phyloP scores from a whole-genome alignment of 1,139 yeast genomes.

The Geotrichum bryndzae region DNA sequence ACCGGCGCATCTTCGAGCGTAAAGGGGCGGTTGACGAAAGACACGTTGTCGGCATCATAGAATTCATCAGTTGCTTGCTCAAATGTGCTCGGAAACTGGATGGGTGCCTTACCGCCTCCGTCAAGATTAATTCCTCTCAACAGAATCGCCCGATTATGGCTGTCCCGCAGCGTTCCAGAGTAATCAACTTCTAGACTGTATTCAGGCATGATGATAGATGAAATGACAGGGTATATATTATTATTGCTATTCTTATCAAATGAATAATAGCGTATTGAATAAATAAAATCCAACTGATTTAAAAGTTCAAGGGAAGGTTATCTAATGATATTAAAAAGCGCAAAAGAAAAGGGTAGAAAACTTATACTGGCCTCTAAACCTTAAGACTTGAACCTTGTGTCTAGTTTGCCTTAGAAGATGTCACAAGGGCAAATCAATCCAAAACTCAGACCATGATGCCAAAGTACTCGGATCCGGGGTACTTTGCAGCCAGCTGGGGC shows the following conservation, averaged over 20 bases:
- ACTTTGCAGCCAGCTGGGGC: conserved; percentile 53
- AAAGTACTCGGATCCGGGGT: conserved; percentile 63
- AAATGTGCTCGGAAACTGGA: conserved; percentile 43
- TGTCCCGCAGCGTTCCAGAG: conserved; percentile 56
- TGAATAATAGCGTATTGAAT: background rate
- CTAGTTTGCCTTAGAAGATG: background rate
- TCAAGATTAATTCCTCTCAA: conserved; percentile 82
- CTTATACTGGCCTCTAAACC: background rate
- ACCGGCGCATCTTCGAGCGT: conserved; percentile 62
- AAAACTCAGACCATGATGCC: conserved; percentile 65
- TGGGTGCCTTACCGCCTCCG: conserved; percentile 68
- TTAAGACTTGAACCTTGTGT: background rate
- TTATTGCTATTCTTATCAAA: background rate
- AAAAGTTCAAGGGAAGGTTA: background rate
- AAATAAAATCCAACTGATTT: background rate
- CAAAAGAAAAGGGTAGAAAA: background rate
- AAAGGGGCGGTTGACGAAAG: conserved; percentile 75
- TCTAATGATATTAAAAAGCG: background rate
- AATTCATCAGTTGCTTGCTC: conserved; percentile 43
- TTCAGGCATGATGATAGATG: conserved; percentile 4
- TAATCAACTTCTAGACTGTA: conserved; percentile 20
- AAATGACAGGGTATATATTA: background rate
- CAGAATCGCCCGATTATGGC: conserved; percentile 50
- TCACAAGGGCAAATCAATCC: background rate
- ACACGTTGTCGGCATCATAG: conserved; percentile 61